Evolutionary conservation across 2,329 filamentous ascomycete species (phyloP), one percentile per base, ranked within the genome.

Genomic region (Colletotrichum sp.): DNA sequence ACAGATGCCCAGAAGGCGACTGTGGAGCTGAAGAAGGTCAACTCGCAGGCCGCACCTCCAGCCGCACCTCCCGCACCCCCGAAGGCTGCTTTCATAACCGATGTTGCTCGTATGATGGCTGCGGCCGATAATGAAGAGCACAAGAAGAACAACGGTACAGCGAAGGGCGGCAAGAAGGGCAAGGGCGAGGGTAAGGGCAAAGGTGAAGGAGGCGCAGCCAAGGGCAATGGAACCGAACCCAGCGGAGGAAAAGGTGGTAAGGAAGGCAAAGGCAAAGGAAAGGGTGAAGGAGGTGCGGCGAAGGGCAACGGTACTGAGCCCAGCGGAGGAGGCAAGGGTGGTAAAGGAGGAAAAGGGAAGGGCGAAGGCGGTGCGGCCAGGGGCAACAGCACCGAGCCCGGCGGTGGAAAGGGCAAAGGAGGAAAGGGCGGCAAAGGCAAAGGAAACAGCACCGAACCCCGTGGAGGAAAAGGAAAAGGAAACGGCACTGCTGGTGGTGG

Each of bases 21-120:
- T 5, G 78, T 80, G 15, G 70, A 76, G 73, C 68, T 80, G 48
- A 77, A 75, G 63, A 66, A 32, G 64, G 71, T 52, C 28, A 62
- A 63, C 28, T 52, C 68, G 1, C 68, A 52, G 3, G 57, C 34
- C 24, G 16, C 55, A 39, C 57, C 66, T 9, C 66, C 36, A 39
- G 8, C 66, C 13, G 24, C 24, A 30, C n/a, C 66, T 44, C 66
- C 66, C 7, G 48, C 66, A 13, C 16, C 44, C 44, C 44, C n/a
- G n/a, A 48, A 28, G 30, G 30, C 52, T 16, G 12, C 9, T 32
- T 30, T 57, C 26, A 34, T 22, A 1, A n/a, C 16, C 5, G 62
- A 39, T 2, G 18, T 52, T 26, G 63, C 34, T 34, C 13, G 36
- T 16, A 26, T 60, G 34, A 24, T 36, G n/a, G 32, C 30, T 32